These are phyloP conservation scores for Vitis labrusca DNA, from an alignment of 164 flowering plant species.

Conservation along the genomic window DNA sequence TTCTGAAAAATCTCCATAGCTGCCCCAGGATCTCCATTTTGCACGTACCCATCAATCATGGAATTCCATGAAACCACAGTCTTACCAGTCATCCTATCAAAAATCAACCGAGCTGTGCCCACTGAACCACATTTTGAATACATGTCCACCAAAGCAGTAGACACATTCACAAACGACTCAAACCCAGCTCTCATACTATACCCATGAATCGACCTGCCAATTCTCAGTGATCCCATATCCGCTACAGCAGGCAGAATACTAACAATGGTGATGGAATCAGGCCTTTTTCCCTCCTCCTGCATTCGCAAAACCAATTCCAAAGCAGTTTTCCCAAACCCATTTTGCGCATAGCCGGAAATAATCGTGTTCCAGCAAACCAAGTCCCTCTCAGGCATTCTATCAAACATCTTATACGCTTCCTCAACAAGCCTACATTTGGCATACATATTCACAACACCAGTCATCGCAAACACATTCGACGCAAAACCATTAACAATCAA, in stretches of 20 bases:
- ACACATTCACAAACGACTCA: conserved; percentile 55
- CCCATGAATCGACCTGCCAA: conserved; percentile 73
- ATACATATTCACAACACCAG: conserved; percentile 74
- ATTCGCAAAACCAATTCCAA: conserved; percentile 57
- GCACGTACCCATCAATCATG: conserved; percentile 79
- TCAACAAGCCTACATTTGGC: conserved; percentile 62
- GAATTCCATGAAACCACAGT: conserved; percentile 87
- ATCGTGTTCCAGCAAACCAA: conserved; percentile 81
- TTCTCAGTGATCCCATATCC: conserved; percentile 39
- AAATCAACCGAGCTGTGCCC: conserved; percentile 53
- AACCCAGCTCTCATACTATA: conserved; percentile 62
- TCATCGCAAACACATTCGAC: conserved; percentile 64
- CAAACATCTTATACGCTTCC: conserved; percentile 82
- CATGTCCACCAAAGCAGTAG: conserved; percentile 73
- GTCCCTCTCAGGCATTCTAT: conserved; percentile 80
- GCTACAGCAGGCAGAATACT: conserved; percentile 69
- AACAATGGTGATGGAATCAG: conserved; percentile 68
- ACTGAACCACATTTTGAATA: conserved; percentile 67
- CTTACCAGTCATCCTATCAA: conserved; percentile 58
- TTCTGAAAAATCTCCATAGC: conserved; percentile 54
- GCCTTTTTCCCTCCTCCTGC: conserved; percentile 53
- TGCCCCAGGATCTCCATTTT: conserved; percentile 56
- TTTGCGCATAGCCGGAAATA: conserved; percentile 73
- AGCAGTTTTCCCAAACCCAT: conserved; percentile 57
- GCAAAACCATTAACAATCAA: conserved; percentile 54